These are phyloP conservation scores for Casaregolazyma lundiana DNA, from an alignment of 1,139 yeast genomes.

Conservation along the genomic window DNA sequence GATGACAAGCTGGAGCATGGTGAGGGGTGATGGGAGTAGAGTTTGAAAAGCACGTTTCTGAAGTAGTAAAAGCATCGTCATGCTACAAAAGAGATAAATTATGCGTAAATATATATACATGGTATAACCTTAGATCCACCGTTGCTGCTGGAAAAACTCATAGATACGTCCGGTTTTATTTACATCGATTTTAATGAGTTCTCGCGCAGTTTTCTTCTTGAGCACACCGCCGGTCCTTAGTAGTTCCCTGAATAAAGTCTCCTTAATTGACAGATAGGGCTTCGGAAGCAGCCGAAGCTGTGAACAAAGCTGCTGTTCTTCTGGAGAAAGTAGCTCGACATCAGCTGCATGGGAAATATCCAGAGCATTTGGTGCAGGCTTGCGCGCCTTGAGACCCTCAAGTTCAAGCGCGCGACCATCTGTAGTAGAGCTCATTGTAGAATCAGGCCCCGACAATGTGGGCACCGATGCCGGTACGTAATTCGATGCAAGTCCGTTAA, in stretches of 20 bases:
- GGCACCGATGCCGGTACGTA: constrained; percentile 16
- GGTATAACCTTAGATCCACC: constrained; percentile 52
- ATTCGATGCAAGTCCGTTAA: constrained; percentile 16
- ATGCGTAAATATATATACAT: neutral
- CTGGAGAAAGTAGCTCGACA: constrained; percentile 72
- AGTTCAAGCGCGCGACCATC: neutral
- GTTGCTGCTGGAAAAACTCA: constrained; percentile 88
- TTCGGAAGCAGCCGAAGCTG: constrained; percentile 83
- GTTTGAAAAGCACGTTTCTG: neutral
- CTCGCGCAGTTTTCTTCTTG: constrained; percentile 80
- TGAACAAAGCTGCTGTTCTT: constrained; percentile 81
- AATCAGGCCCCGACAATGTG: constrained; percentile 9
- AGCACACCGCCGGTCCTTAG: constrained; percentile 77
- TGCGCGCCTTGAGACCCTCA: constrained; percentile 13
- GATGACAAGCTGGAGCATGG: constrained; percentile 78
- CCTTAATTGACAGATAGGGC: constrained; percentile 89
- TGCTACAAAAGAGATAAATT: neutral
- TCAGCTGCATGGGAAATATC: constrained; percentile 86
- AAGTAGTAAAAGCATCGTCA: neutral
- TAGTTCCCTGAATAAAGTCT: constrained; percentile 84
- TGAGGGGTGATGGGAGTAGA: neutral
- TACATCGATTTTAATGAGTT: constrained; percentile 76
- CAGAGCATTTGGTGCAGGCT: constrained; percentile 32
- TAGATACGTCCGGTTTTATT: constrained; percentile 81
- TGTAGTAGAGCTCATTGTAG: neutral